phyloP scores from a whole-genome alignment of 441 rosid species.

The Kokia cookei region DNA sequence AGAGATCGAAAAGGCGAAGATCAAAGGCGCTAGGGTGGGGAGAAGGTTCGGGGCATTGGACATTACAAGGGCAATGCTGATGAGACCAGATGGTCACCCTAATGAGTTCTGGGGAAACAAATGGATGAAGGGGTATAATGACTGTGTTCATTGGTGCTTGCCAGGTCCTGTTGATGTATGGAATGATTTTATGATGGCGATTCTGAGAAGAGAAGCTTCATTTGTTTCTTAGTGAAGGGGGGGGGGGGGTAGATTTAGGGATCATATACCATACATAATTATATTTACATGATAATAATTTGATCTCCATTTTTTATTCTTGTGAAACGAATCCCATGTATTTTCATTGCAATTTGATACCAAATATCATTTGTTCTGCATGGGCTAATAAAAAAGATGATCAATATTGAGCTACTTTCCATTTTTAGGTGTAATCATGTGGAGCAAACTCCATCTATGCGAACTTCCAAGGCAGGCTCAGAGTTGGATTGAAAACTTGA shows the following conservation, averaged over 20 bases:
- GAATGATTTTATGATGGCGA: conserved; percentile 62
- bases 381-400: not conserved
- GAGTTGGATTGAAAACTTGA: too few relatives aligned
- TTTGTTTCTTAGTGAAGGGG: conserved; percentile 7
- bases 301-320: not conserved
- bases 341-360: not conserved
- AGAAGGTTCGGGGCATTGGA: conserved; percentile 48
- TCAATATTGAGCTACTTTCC: too few relatives aligned
- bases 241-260: not conserved
- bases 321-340: not conserved
- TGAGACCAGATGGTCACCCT: conserved; percentile 90
- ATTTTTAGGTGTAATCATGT: too few relatives aligned
- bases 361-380: not conserved
- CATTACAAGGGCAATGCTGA: conserved; percentile 59
- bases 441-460: too few relatives aligned
- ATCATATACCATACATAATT: not conserved
- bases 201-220: conserved; percentile 24
- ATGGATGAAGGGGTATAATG: conserved; percentile 69
- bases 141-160: conserved; percentile 89
- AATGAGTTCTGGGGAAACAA: conserved; percentile 57
- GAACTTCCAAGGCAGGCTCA: too few relatives aligned
- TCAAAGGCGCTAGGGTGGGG: conserved; percentile 13
- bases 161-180: conserved; percentile 82
- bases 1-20: conserved; percentile 30
- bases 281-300: not conserved